phyloP scores from a whole-genome alignment of 495 filamentous ascomycete genomes.

The Neurospora sp. region DNA sequence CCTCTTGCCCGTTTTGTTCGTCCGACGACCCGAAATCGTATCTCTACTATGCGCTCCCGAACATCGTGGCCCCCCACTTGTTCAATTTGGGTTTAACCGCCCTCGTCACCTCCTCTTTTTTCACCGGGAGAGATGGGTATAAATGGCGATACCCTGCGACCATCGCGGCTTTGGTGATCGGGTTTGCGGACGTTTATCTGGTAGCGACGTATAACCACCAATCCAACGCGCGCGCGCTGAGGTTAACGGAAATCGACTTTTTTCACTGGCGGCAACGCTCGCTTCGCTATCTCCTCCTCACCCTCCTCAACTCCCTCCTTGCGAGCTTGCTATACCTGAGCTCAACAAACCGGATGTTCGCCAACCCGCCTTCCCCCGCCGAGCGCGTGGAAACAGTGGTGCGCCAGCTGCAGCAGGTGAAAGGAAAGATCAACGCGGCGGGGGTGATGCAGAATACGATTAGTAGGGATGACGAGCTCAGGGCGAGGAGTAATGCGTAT shows the following conservation, averaged over 20 bases:
- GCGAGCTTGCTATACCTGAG: conserved; percentile 58
- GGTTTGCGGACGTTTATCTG: conserved; percentile 53
- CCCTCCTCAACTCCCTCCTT: conserved; percentile 48
- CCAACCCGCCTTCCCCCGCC: conserved; percentile 30
- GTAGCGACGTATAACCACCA: conserved; percentile 48
- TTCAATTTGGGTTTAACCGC: conserved; percentile 61
- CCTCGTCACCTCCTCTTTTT: conserved; percentile 46
- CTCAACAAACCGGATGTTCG: conserved; percentile 58
- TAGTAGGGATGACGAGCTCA: conserved; percentile 39
- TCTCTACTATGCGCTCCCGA: conserved; percentile 71
- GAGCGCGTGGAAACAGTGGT: conserved; percentile 36
- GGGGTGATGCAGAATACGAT: conserved; percentile 49
- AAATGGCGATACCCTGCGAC: conserved; percentile 64
- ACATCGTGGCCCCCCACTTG: conserved; percentile 65
- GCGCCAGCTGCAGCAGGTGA: conserved; percentile 26
- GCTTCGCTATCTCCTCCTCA: conserved; percentile 48
- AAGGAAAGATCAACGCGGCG: conserved; percentile 37
- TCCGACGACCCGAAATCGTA: conserved; percentile 60
- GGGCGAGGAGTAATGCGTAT: conserved; percentile 33
- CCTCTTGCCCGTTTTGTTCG: conserved; percentile 72
- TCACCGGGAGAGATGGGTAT: conserved; percentile 43
- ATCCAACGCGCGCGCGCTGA: conserved; percentile 34
- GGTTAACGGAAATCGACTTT: conserved; percentile 37
- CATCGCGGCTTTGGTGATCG: conserved; percentile 48
- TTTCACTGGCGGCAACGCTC: conserved; percentile 60